Percentiles rank a stretch among this genome's conserved stretches.
Conservation (phyloP, 2,329 filamentous ascomycete species). For the Trichoderma polysporum region DNA sequence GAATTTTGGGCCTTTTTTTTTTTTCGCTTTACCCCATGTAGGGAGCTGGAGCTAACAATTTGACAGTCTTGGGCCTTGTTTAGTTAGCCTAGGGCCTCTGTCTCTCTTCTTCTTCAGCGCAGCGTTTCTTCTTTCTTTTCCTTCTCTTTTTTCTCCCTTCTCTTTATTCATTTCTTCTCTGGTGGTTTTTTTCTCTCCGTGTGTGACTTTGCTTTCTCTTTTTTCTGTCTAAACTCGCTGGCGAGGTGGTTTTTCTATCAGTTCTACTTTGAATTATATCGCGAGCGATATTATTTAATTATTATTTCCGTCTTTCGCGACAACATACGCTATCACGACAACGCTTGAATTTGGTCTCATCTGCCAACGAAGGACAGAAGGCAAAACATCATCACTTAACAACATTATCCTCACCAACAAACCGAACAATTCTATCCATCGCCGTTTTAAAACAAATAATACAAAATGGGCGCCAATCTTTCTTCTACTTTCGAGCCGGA, state of each 20-base stretch:
- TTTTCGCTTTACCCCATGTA: neutral
- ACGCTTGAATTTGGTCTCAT: neutral
- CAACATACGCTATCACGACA: neutral
- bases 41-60: neutral
- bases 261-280: neutral
- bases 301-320: neutral
- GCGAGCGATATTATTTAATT: neutral
- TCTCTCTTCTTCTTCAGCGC: neutral
- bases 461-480: constrained; percentile 42
- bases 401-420: neutral
- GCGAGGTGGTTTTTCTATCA: constrained; percentile 6
- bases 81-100: neutral
- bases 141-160: neutral
- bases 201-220: neutral
- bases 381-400: neutral
- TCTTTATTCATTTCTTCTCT: constrained; percentile 14
- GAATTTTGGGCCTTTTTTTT: neutral
- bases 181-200: neutral
- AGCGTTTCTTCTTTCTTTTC: neutral
- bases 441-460: neutral
- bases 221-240: constrained; percentile 12
- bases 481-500: constrained; percentile 40
- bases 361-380: neutral
- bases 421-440: neutral
- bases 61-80: neutral